Base-by-base conservation (phyloP, 2,329 filamentous ascomycete genomes). In the Orbilia quercus region DNA sequence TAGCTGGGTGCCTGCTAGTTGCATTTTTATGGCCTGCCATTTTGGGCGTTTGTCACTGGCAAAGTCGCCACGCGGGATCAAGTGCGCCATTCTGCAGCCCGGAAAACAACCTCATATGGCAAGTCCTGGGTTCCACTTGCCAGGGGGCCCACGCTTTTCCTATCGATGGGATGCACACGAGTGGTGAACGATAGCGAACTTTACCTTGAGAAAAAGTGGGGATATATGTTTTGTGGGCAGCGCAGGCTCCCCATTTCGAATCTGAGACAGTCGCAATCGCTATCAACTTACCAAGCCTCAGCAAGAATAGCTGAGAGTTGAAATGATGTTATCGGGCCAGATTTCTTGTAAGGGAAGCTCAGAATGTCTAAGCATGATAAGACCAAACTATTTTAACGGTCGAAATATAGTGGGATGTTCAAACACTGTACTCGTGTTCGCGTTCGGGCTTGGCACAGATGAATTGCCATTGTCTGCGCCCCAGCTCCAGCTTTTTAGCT, bases 1-100 rank as follows among this genome's bases (percentile, higher is more conserved):
- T 42, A 18, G 25, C 18, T 34, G 55, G 45, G 55, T 40, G 44
- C n/a, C n/a, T n/a, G 40, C 55, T 23, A 34, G n/a, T 42, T 42
- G 18, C 36, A 25, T 1, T 25, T n/a, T 69, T 55, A 25, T 60
- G 36, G 64, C 64, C 64, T 69, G 48, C 64, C 64, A 60, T 47
- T 60, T 69, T 59, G 64, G 64, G 20, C 45, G 55, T 40, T 50
- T 53, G 45, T 53, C 55, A 36, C 22, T 53, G 47, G 53, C 22
- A 18, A 53, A 53, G 12, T 62, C 64, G 64, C 64, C 64, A 69
- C 64, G 64, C 64, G 64, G 64, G 54, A 54, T n/a, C n/a, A 16
- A 69, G 31, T 69, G 64, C 64, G 64, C 64, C 54, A 69, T 62
- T 38, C 55, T 47, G 55, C 47, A 69, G 47, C 34, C 38, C 64